Conservation (phyloP, 2,329 filamentous ascomycete genomes). For the Coleophoma cylindrospora region DNA sequence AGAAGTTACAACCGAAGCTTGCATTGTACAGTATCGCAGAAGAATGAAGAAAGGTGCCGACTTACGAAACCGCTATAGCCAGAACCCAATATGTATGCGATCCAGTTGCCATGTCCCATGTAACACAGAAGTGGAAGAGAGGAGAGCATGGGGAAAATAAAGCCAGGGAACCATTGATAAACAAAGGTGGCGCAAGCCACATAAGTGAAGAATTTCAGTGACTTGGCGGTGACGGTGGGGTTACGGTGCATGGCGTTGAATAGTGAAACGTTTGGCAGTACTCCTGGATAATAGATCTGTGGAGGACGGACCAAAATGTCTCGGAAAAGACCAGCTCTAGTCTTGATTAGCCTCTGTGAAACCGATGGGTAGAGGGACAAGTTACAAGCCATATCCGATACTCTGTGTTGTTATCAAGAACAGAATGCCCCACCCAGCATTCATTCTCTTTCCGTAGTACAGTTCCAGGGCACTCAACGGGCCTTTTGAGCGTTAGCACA, state of each 20-base stretch:
- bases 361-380: too few relatives aligned
- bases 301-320: constrained; percentile 26
- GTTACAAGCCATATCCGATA: constrained; percentile 24
- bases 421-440: constrained; percentile 22
- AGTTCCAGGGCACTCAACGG: constrained; percentile 24
- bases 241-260: constrained; percentile 28
- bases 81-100: constrained; percentile 25
- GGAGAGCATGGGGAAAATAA: constrained; percentile 24
- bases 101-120: constrained; percentile 23
- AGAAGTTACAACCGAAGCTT: too few relatives aligned
- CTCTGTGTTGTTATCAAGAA: constrained; percentile 26
- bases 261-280: constrained; percentile 24
- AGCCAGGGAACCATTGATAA: constrained; percentile 27
- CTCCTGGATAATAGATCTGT: constrained; percentile 26
- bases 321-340: constrained; percentile 16
- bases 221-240: constrained; percentile 21
- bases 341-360: too few relatives aligned
- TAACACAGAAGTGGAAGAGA: constrained; percentile 18
- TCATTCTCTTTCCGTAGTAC: constrained; percentile 22
- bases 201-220: constrained; percentile 22
- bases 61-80: constrained; percentile 24
- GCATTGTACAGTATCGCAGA: too few relatives aligned
- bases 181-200: constrained; percentile 21
- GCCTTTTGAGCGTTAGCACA: constrained; percentile 4
- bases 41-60: neutral